These are phyloP conservation scores for Polytrichum commune DNA, from an alignment of 225 moss, liverwort and hornwort genomes.

Conservation along the genomic window DNA sequence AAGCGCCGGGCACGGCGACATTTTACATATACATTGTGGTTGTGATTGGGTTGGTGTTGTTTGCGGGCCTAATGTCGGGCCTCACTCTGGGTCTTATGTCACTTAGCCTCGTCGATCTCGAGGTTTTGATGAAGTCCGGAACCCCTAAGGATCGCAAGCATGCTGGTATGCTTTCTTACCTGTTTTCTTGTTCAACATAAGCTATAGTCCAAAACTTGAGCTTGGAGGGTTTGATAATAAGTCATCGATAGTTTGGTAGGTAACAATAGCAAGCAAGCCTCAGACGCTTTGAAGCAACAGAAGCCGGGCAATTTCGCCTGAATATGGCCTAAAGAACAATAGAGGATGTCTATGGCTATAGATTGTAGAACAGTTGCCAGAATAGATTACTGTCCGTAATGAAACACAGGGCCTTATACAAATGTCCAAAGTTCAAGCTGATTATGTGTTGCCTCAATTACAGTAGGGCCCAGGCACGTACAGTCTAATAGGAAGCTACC, in stretches of 20 bases:
- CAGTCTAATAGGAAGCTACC: too few species aligned
- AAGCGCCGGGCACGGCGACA: constrained; percentile 33
- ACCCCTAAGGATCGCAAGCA: constrained; percentile 31
- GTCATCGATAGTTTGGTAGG: constrained; percentile 56
- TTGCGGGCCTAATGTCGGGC: constrained; percentile 57
- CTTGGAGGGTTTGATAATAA: constrained; percentile 2
- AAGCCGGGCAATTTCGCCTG: background rate
- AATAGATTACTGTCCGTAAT: too few species aligned
- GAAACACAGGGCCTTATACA: too few species aligned
- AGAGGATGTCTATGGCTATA: background rate
- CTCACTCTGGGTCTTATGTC: constrained; percentile 59
- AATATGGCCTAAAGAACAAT: background rate
- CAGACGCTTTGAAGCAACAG: background rate
- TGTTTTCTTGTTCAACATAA: constrained; percentile 1
- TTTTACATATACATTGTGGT: constrained; percentile 39
- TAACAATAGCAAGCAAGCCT: constrained; percentile 55
- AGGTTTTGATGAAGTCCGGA: constrained; percentile 54
- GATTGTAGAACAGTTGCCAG: too few species aligned
- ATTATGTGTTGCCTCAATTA: background rate
- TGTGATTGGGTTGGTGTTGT: constrained; percentile 38
- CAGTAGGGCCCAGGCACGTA: too few species aligned
- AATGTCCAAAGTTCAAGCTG: background rate
- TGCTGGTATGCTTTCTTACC: constrained; percentile 33
- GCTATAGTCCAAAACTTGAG: too few species aligned
- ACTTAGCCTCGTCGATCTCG: constrained; percentile 52